Evolutionary conservation across 2,329 filamentous ascomycete genomes (phyloP).

Genomic region (Sphaerulina vaccinii): DNA sequence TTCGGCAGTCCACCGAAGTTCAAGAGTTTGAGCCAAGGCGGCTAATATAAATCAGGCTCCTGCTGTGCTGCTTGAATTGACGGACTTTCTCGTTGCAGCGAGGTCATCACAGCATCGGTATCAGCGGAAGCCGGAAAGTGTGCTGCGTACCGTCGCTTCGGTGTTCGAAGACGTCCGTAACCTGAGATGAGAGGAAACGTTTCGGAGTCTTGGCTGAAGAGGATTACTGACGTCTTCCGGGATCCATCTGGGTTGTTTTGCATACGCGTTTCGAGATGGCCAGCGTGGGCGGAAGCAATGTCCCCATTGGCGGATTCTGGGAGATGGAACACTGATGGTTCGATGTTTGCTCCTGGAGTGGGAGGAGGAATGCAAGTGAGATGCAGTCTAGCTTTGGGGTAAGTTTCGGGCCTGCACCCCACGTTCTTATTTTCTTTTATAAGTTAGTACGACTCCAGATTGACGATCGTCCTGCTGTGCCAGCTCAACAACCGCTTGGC

Average conservation of each 20-base stretch:
- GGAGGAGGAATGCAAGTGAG: not conserved
- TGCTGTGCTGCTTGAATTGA: constrained; percentile 11
- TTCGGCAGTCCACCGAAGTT: not conserved
- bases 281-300: not conserved
- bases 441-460: no score
- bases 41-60: constrained; percentile 16
- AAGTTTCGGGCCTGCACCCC: no score
- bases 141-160: not conserved
- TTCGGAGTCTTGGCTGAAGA: not conserved
- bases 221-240: not conserved
- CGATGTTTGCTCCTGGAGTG: not conserved
- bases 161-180: not conserved
- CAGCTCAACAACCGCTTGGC: no score
- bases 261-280: not conserved
- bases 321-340: not conserved
- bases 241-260: not conserved
- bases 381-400: not conserved
- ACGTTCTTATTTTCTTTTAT: no score
- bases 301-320: not conserved
- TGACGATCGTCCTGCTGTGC: no score
- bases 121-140: constrained; percentile 1
- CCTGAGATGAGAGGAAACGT: not conserved
- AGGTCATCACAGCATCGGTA: not conserved
- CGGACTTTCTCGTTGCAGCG: not conserved
- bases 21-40: constrained; percentile 22